Percentiles rank a stretch among this genome's conserved stretches.
Evolutionary conservation across 164 flowering plant genomes (phyloP).

Genomic region (Piper longum): DNA sequence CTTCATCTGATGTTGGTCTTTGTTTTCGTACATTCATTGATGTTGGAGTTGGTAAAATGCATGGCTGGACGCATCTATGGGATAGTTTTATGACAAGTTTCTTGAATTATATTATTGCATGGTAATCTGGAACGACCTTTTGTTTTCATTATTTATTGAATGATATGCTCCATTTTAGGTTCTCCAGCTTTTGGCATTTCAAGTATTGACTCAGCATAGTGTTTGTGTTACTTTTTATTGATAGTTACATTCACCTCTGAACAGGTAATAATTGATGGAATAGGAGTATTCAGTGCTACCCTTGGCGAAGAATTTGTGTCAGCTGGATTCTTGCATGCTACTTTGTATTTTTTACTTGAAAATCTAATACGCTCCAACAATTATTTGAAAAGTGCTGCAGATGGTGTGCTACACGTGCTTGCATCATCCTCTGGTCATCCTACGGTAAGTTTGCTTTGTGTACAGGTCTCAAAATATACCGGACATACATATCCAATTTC

Average conservation of each 20-base stretch:
- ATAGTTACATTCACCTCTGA: conserved; percentile 7
- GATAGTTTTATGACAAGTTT: no score
- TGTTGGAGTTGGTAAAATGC: no score
- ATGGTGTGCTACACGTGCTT: conserved; percentile 59
- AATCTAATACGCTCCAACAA: conserved; percentile 65
- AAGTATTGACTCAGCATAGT: no score
- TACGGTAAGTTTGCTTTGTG: conserved; percentile 36
- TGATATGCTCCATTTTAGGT: no score
- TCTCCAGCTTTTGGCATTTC: no score
- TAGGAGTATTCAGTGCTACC: conserved; percentile 62
- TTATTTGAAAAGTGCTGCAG: conserved; percentile 64
- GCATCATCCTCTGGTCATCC: conserved; percentile 50
- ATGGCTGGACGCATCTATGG: no score
- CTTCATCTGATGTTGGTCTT: no score
- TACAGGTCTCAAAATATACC: background rate
- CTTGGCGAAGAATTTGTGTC: conserved; percentile 64
- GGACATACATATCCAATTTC: background rate
- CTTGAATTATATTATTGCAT: no score
- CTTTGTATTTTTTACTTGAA: conserved; percentile 76
- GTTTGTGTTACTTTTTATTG: background rate
- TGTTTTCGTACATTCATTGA: no score
- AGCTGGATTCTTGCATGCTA: conserved; percentile 79
- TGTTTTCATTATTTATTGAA: no score
- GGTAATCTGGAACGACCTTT: no score
- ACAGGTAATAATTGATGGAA: conserved; percentile 88